These are phyloP conservation scores for Lodderomyces oxycetoniae DNA, from an alignment of 1,139 yeast species.

Conservation along the genomic window DNA sequence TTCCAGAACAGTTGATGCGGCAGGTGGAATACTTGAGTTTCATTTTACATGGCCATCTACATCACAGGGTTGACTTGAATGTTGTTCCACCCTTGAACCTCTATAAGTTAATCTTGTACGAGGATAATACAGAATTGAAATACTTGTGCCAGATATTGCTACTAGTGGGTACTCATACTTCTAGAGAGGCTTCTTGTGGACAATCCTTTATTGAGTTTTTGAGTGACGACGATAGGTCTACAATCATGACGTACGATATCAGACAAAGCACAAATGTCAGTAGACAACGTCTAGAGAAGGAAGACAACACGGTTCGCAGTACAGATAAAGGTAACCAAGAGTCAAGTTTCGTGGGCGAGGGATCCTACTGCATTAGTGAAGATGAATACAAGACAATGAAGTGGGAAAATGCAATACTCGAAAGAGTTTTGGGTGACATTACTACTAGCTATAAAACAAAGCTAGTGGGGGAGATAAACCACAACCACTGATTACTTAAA, in stretches of 20 bases:
- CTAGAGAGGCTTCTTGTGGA: slow-evolving; percentile 20
- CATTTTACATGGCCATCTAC: slow-evolving; percentile 12
- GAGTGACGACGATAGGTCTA: slow-evolving; percentile 15
- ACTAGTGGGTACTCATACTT: slow-evolving; percentile 19
- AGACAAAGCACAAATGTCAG: neutral
- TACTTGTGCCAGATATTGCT: slow-evolving; percentile 18
- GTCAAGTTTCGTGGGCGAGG: neutral
- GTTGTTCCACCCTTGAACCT: slow-evolving; percentile 12
- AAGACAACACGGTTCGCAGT: neutral
- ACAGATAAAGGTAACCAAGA: no score
- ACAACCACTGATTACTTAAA: slow-evolving; percentile 30
- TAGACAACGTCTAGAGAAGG: neutral
- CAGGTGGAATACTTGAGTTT: neutral
- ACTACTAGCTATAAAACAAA: neutral
- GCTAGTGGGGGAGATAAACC: neutral
- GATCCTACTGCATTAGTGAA: slow-evolving; percentile 6
- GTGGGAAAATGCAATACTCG: slow-evolving; percentile 24
- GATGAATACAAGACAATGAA: slow-evolving; percentile 17
- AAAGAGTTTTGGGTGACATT: slow-evolving; percentile 13
- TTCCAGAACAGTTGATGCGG: no score
- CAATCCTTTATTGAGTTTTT: slow-evolving; percentile 18
- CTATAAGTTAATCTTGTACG: slow-evolving; percentile 15
- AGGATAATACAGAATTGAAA: slow-evolving; percentile 16
- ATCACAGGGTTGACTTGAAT: slow-evolving; percentile 4
- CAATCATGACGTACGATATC: neutral